Evolutionary conservation across 352 stramenopile genomes (phyloP).

Genomic region (Pythium vanterpoolii): DNA sequence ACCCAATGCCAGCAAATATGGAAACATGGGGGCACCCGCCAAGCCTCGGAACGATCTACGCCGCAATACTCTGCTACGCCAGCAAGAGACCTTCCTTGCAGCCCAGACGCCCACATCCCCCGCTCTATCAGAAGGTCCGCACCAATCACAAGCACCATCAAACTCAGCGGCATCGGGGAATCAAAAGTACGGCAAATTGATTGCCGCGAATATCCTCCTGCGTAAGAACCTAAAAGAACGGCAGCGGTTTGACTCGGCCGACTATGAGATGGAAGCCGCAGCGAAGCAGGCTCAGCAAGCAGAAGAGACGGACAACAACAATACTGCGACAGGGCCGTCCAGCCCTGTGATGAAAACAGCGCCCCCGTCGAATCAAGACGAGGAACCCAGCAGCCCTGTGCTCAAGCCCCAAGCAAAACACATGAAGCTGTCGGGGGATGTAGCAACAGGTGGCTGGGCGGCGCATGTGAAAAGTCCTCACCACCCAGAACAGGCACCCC

Average conservation of each 20-base stretch:
- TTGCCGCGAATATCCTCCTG: constrained; percentile 68
- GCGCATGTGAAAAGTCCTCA: background rate
- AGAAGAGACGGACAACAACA: background rate
- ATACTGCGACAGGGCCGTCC: background rate
- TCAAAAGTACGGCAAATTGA: constrained; percentile 64
- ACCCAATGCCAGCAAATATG: constrained; percentile 44
- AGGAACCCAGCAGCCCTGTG: constrained; percentile 20
- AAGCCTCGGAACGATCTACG: constrained; percentile 13
- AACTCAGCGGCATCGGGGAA: background rate
- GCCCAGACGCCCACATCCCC: background rate
- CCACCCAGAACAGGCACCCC: background rate
- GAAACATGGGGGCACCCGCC: constrained; percentile 2
- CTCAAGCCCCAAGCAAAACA: constrained; percentile 46
- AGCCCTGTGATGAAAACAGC: background rate
- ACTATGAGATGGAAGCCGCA: constrained; percentile 73
- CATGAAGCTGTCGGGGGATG: constrained; percentile 64
- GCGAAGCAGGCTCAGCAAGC: constrained; percentile 17
- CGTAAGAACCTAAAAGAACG: constrained; percentile 77
- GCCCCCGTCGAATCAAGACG: constrained; percentile 17
- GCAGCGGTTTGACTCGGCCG: constrained; percentile 80
- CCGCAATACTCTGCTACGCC: constrained; percentile 12
- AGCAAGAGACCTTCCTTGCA: constrained; percentile 21
- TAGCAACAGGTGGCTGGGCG: constrained; percentile 22
- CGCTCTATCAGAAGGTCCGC: background rate
- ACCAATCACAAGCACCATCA: background rate